Base-by-base conservation (phyloP, 306 rosid species). In the Dalbergia cultrata region DNA sequence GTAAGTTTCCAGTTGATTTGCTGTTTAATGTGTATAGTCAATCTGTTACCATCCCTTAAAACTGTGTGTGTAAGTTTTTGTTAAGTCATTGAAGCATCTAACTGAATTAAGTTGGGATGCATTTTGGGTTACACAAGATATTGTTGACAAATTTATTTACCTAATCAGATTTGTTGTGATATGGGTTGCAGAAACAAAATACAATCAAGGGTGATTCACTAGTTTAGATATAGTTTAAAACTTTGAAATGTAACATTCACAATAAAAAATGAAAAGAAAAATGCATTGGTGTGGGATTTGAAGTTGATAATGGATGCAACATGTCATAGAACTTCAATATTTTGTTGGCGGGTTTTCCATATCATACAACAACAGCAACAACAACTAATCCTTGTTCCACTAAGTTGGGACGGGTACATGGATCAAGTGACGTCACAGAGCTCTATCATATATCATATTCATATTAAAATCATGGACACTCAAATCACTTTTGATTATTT, bases 1-100 rank as follows among this genome's bases (percentile, higher is more conserved):
- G 97, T 91, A 82, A 84, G 99, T 81, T 81, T 62, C 74, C 76
- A 77, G 53, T 72, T 70, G 70, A 72, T 54, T 56, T 69, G 22
- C 31, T 67, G 67, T 63, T 64, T 66, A 65, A 57, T 72, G 67
- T 72, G 49, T 45, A 53, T 3, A 39, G 34, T 80, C 14, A 65
- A 64, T n/a, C 45, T 37, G 65, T 74, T 49, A 16, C 9, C 16
- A 41, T 8, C 76, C 35, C 45, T 49, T 52, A 22, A 17, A 50
- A 53, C 61, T 63, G 57, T 45, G 9, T 39, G 67, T 59, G 31
- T 67, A 68, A 68, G 53, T 26, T 57, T 54, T 17, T 74, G 41
- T 21, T 14, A 41, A 70, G 57, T 74, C 39, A 58, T 43, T 58
- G 80, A 77, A 53, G 8, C 19, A 31, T 39, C 69, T 73, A 57